Percentiles rank a stretch among this genome's conserved stretches.
Conservation (phyloP, 2,329 filamentous ascomycete species). For the Cucurbitaria berberidis region DNA sequence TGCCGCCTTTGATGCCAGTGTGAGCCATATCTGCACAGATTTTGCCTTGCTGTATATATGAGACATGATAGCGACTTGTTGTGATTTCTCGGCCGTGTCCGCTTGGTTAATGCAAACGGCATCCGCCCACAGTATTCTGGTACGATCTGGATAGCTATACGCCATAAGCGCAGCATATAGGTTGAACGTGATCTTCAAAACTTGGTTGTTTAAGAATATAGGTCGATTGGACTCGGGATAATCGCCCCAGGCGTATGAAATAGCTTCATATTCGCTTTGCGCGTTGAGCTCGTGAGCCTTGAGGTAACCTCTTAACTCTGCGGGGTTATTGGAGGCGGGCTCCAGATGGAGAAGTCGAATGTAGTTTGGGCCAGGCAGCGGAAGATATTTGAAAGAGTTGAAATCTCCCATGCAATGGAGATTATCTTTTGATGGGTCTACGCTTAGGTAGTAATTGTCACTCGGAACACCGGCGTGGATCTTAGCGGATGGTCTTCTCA, state of each 20-base stretch:
- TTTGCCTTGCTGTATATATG: constrained; percentile 6
- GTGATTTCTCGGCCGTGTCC: constrained; percentile 1
- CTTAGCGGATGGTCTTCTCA: background rate
- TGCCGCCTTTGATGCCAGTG: background rate
- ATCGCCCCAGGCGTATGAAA: constrained; percentile 10
- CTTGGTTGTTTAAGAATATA: background rate
- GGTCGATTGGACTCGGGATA: background rate
- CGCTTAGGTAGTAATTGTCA: background rate
- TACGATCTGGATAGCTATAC: background rate
- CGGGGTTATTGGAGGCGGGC: background rate
- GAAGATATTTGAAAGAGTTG: background rate
- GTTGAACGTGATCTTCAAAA: constrained; percentile 5
- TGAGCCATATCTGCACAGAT: constrained; percentile 4
- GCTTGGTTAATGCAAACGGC: constrained; percentile 2
- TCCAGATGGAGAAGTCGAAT: constrained; percentile 4
- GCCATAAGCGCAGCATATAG: constrained; percentile 7
- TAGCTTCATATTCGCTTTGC: background rate
- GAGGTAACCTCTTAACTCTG: background rate
- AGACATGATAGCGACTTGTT: constrained; percentile 6
- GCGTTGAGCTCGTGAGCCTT: background rate
- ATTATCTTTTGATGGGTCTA: background rate
- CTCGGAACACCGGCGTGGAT: background rate
- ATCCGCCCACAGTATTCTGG: constrained; percentile 8
- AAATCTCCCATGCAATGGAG: background rate
- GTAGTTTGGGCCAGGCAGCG: background rate